phyloP scores from a whole-genome alignment of 805 yeast genomes.

The Candida rishiriensis region DNA sequence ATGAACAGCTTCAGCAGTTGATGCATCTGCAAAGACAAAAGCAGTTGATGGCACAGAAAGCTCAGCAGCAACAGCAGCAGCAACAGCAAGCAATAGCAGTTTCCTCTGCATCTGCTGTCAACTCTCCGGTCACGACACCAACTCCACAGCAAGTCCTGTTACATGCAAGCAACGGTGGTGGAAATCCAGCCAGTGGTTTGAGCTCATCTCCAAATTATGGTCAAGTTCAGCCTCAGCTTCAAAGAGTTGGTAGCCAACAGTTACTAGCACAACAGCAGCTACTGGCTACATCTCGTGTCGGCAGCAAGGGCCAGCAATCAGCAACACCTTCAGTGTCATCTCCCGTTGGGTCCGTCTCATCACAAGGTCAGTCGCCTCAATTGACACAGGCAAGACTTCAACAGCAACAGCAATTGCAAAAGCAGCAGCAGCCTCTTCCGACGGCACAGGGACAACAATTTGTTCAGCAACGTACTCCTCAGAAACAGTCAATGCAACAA shows the following conservation, averaged over 20 bases:
- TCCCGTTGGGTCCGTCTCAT: constrained; percentile 3
- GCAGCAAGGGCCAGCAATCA: constrained; percentile 1
- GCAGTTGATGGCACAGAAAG: constrained; percentile 38
- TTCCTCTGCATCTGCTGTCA: constrained; percentile 10
- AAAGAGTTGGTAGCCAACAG: constrained; percentile 8
- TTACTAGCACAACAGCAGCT: constrained; percentile 20
- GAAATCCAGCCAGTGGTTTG: background rate
- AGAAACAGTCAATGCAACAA: background rate
- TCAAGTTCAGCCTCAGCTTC: constrained; percentile 8
- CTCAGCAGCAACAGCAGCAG: constrained; percentile 32
- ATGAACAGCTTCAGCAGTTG: constrained; percentile 57
- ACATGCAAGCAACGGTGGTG: constrained; percentile 1
- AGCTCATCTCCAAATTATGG: constrained; percentile 9
- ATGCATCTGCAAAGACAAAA: constrained; percentile 50
- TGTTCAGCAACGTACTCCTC: background rate
- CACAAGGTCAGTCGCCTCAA: constrained; percentile 9
- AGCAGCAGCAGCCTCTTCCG: no score
- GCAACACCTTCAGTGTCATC: background rate
- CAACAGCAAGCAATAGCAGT: constrained; percentile 6
- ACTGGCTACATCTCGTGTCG: constrained; percentile 6
- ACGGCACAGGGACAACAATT: no score
- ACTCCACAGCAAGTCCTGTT: constrained; percentile 19
- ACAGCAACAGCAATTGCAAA: no score
- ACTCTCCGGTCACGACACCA: constrained; percentile 16
- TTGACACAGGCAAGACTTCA: constrained; percentile 1